Percentiles rank a stretch among this genome's conserved stretches.
Conservation (phyloP, 139 green algal genomes). For the Zygnema cylindricum region DNA sequence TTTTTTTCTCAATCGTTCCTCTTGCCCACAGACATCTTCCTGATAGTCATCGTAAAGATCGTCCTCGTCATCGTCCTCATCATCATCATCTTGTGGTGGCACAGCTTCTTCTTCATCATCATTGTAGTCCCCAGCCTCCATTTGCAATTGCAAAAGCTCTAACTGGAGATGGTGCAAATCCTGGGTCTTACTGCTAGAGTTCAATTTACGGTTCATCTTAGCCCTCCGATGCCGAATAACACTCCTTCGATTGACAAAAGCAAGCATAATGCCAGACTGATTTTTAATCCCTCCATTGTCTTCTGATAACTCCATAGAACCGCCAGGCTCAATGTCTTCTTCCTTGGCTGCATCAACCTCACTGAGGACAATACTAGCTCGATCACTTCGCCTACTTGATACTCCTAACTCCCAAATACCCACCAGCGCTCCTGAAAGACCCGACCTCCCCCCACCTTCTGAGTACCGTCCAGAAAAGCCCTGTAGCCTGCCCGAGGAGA, state of each 20-base stretch:
- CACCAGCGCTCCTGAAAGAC: background rate
- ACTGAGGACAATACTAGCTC: too few species aligned
- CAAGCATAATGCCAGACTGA: background rate
- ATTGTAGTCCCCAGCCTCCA: background rate
- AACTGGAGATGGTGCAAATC: background rate
- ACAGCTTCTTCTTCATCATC: background rate
- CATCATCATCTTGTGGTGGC: background rate
- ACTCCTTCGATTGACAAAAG: background rate
- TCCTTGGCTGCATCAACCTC: background rate
- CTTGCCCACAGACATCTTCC: too few species aligned
- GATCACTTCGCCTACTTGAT: too few species aligned
- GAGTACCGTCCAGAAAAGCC: background rate
- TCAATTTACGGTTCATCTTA: background rate
- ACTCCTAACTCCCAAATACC: too few species aligned
- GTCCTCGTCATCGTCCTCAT: background rate
- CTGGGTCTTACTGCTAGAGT: background rate
- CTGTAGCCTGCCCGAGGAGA: background rate
- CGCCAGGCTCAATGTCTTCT: background rate
- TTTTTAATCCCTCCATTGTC: background rate
- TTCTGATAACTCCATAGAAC: background rate
- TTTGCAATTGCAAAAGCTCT: background rate
- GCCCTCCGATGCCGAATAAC: background rate
- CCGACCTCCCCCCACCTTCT: background rate
- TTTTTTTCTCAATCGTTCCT: too few species aligned
- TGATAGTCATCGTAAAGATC: too few species aligned